A percentile compares a stretch with the other conserved stretches of the same genome.
These are phyloP conservation scores for Alternaria conjuncta DNA, from an alignment of 2,329 filamentous ascomycete species.

Conservation along the genomic window DNA sequence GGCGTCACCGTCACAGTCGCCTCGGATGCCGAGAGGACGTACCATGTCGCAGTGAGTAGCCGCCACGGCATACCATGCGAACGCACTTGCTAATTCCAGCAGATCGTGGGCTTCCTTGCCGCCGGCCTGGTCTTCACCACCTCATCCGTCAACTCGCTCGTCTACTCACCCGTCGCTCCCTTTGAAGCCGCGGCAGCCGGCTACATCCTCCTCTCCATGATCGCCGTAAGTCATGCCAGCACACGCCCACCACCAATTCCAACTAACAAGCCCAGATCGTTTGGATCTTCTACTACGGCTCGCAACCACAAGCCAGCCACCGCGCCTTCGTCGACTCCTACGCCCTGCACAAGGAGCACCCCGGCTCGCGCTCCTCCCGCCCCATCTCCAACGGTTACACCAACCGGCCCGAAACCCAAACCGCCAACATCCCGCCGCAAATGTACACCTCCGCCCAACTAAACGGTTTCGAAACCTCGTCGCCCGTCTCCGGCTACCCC, in stretches of 20 bases:
- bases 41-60: slow-evolving; percentile 77
- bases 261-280: slow-evolving; percentile 69
- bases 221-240: slow-evolving; percentile 69
- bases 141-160: slow-evolving; percentile 82
- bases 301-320: slow-evolving; percentile 82
- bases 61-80: neutral
- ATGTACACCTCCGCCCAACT: slow-evolving; percentile 98
- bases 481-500: slow-evolving; percentile 74
- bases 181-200: slow-evolving; percentile 89
- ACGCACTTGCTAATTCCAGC: slow-evolving; percentile 30
- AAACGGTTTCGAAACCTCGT: slow-evolving; percentile 95
- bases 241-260: neutral
- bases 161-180: slow-evolving; percentile 76
- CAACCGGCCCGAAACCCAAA: slow-evolving; percentile 81
- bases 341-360: slow-evolving; percentile 84
- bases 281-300: slow-evolving; percentile 99
- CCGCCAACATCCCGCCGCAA: slow-evolving; percentile 75
- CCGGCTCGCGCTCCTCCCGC: slow-evolving; percentile 67
- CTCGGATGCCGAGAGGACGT: slow-evolving; percentile 82
- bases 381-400: slow-evolving; percentile 77
- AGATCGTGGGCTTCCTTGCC: slow-evolving; percentile 84
- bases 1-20: slow-evolving; percentile 84
- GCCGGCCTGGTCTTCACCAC: slow-evolving; percentile 85
- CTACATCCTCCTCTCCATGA: slow-evolving; percentile 92
- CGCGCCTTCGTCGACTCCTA: slow-evolving; percentile 96